Conservation (phyloP, 2,329 filamentous ascomycete species). For the Stemphylium vesicarium region DNA sequence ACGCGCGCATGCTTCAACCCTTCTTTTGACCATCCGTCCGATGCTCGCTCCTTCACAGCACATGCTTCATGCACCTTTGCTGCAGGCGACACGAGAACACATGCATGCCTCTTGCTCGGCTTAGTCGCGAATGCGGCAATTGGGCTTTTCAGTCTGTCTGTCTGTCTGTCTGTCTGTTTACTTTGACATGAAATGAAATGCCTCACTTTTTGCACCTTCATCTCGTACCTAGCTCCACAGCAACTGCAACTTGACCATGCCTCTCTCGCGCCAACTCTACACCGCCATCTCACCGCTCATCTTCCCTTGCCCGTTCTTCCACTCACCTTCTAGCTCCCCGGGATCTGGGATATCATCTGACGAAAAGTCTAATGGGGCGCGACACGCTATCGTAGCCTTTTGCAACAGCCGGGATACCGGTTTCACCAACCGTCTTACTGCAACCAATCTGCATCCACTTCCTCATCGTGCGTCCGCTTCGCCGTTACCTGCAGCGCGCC, state of each 20-base stretch:
- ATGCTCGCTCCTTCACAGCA: constrained; percentile 5
- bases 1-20: not conserved
- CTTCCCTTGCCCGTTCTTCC: constrained; percentile 4
- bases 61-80: constrained; percentile 3
- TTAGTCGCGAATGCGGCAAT: too few relatives aligned
- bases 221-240: constrained; percentile 1
- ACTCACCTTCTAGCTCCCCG: constrained; percentile 2
- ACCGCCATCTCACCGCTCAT: constrained; percentile 35
- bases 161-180: not conserved
- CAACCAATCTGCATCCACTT: constrained; percentile 7
- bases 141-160: too few relatives aligned
- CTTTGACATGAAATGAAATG: not conserved
- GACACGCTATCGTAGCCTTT: not conserved
- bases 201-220: not conserved
- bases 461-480: constrained; percentile 19
- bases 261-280: constrained; percentile 8
- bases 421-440: constrained; percentile 20
- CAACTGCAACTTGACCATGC: constrained; percentile 1
- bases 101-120: constrained; percentile 13
- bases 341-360: constrained; percentile 40
- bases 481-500: constrained; percentile 30
- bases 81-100: constrained; percentile 15
- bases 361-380: not conserved
- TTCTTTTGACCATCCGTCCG: constrained; percentile 10
- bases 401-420: constrained; percentile 22